A percentile compares a stretch with the other conserved stretches of the same genome.
Evolutionary conservation across 441 rosid genomes (phyloP).

Genomic region (Kokia cookei): DNA sequence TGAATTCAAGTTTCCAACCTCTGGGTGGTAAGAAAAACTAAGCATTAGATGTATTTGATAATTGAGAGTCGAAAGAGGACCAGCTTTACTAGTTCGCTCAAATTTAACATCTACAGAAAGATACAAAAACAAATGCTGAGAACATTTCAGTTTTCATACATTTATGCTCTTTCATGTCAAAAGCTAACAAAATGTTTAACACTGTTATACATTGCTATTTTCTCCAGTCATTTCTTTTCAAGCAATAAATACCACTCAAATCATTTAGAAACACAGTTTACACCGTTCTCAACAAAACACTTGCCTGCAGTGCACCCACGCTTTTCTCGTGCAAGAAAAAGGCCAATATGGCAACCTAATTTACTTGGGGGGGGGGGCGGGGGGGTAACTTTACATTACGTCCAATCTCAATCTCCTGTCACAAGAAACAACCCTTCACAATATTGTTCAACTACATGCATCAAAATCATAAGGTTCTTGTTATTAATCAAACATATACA

Average conservation of each 20-base stretch:
- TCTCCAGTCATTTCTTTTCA: neutral
- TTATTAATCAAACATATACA: neutral
- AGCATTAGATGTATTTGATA: too few species aligned
- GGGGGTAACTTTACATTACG: neutral
- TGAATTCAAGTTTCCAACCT: too few species aligned
- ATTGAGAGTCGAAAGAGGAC: neutral
- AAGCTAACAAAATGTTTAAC: neutral
- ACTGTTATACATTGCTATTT: neutral
- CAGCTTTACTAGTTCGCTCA: neutral
- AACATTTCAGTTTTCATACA: neutral
- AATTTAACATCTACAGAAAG: neutral
- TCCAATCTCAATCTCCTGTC: conserved; percentile 3
- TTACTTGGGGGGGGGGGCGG: neutral
- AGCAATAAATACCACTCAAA: neutral
- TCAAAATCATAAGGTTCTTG: neutral
- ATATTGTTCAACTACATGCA: neutral
- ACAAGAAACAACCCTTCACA: neutral
- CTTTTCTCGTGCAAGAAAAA: neutral
- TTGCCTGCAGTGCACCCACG: neutral
- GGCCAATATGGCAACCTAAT: neutral
- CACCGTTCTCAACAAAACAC: neutral
- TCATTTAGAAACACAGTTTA: neutral
- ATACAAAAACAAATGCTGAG: neutral
- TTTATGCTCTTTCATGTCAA: neutral
- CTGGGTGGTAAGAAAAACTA: too few species aligned